Percentiles rank a stretch among this genome's conserved stretches.
Conservation (phyloP, 345 rosid species). For the Euphorbia pulcherrima region DNA sequence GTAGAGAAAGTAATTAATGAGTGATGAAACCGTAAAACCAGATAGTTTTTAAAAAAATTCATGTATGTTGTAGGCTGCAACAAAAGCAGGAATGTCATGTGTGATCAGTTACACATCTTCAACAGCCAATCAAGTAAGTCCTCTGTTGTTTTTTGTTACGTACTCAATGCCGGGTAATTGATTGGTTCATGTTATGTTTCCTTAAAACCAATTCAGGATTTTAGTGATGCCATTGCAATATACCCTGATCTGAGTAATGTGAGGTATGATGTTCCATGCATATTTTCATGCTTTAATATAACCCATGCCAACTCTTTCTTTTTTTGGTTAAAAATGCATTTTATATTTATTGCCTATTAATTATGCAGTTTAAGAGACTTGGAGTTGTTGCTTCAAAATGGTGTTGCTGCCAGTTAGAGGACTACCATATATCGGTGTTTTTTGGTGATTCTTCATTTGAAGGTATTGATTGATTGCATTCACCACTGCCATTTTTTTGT, state of each 20-base stretch:
- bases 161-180: neutral
- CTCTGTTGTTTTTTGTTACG: conserved; percentile 1
- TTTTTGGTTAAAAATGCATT: neutral
- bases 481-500: neutral
- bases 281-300: neutral
- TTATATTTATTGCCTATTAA: neutral
- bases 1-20: neutral
- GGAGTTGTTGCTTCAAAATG: conserved; percentile 47
- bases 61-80: conserved; percentile 64
- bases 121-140: conserved; percentile 76
- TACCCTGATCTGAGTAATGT: conserved; percentile 79
- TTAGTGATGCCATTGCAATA: conserved; percentile 61
- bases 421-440: conserved; percentile 1
- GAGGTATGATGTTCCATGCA: conserved; percentile 36
- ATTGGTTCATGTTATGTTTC: neutral
- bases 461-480: conserved; percentile 5
- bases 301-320: neutral
- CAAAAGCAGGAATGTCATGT: conserved; percentile 84
- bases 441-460: neutral
- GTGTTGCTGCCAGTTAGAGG: conserved; percentile 38
- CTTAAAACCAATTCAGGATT: conserved; percentile 51
- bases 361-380: conserved; percentile 53
- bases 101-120: conserved; percentile 78
- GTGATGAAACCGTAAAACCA: conserved; percentile 2
- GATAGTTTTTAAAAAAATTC: conserved; percentile 3